Percentiles rank a stretch among this genome's conserved stretches.
These are phyloP conservation scores for Colletotrichum sp. DNA, from an alignment of 2,329 filamentous ascomycete genomes.

Conservation along the genomic window DNA sequence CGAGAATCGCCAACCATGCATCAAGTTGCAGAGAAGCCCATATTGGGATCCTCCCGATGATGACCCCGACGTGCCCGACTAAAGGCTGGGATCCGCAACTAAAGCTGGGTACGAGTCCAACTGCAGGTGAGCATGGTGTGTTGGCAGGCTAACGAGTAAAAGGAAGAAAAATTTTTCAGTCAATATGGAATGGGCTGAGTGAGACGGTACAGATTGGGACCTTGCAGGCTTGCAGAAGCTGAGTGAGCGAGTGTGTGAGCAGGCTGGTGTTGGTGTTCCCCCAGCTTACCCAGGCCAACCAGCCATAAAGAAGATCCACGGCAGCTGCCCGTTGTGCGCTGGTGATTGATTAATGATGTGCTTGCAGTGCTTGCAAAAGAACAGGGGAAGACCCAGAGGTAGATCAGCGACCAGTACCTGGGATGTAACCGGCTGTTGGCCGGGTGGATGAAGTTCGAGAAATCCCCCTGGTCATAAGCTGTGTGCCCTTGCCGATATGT, in stretches of 20 bases:
- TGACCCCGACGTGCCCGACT: background rate
- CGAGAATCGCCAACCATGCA: background rate
- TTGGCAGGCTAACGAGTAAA: constrained; percentile 13
- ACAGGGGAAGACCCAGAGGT: background rate
- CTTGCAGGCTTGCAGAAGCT: constrained; percentile 18
- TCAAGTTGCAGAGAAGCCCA: background rate
- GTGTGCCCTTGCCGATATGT: background rate
- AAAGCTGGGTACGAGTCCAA: background rate
- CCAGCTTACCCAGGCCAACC: background rate
- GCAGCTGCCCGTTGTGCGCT: background rate
- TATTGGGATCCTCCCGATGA: background rate
- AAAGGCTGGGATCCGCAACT: constrained; percentile 1
- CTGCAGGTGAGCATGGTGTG: constrained; percentile 1
- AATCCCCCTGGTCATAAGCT: background rate
- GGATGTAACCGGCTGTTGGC: background rate
- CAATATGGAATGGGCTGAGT: constrained; percentile 14
- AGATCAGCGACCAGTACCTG: background rate
- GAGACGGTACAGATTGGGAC: constrained; percentile 3
- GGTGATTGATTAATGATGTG: constrained; percentile 15
- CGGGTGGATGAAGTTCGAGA: background rate
- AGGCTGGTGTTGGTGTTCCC: background rate
- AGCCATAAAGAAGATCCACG: background rate
- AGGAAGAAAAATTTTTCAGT: background rate
- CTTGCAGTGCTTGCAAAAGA: background rate
- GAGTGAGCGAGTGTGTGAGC: background rate